phyloP scores from a whole-genome alignment of 805 yeast genomes.

The Wickerhamiella cacticola region DNA sequence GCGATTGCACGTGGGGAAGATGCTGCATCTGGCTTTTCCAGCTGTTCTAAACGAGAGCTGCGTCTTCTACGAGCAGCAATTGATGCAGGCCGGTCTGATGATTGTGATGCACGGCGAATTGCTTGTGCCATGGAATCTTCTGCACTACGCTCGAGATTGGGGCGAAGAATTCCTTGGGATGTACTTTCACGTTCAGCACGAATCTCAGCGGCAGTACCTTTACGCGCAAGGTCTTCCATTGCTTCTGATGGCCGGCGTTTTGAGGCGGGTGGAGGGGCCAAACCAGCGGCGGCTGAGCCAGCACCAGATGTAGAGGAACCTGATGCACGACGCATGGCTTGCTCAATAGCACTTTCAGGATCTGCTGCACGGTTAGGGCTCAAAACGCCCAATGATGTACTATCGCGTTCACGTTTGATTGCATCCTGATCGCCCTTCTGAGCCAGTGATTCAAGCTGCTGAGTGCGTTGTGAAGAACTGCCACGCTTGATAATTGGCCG shows the following conservation, averaged over 20 bases:
- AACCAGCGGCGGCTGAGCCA: too few relatives aligned
- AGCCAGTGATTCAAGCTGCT: not conserved
- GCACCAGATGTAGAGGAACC: not conserved
- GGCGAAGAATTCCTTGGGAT: not conserved
- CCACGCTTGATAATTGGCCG: not conserved
- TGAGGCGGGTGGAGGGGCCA: not conserved
- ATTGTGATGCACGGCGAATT: slow-evolving; percentile 3
- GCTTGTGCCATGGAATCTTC: slow-evolving; percentile 4
- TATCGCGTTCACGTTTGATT: slow-evolving; percentile 7
- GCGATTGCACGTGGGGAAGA: too few relatives aligned
- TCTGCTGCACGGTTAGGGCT: not conserved
- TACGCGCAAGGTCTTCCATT: not conserved
- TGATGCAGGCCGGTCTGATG: not conserved
- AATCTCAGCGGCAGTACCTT: slow-evolving; percentile 1
- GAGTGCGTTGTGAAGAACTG: not conserved
- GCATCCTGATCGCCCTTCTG: not conserved
- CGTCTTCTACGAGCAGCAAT: not conserved
- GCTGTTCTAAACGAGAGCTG: not conserved
- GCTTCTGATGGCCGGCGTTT: not conserved
- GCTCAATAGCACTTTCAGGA: not conserved
- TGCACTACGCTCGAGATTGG: not conserved
- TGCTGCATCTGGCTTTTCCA: too few relatives aligned
- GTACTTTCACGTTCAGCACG: slow-evolving; percentile 9
- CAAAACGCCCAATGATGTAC: not conserved
- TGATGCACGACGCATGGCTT: slow-evolving; percentile 9